These are phyloP conservation scores for Cutaneotrichosporon curvatum DNA, from an alignment of 1,284 basidiomycete genomes.

Conservation along the genomic window DNA sequence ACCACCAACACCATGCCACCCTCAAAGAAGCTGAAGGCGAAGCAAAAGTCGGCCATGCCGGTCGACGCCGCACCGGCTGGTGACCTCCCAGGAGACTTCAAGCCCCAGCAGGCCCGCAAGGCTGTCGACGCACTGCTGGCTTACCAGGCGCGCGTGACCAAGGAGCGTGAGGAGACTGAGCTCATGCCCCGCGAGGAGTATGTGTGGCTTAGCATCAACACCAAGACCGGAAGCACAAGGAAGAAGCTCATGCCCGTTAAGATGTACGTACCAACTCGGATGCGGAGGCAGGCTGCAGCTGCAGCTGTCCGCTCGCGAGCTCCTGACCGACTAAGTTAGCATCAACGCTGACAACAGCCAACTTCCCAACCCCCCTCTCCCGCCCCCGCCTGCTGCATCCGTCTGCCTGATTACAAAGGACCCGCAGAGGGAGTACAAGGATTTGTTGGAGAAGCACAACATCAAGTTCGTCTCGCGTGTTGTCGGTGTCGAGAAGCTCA, in stretches of 20 bases:
- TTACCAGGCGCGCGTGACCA: conserved; percentile 59
- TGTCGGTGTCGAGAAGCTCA: conserved; percentile 82
- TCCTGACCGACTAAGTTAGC: no score
- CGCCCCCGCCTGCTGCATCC: conserved; percentile 68
- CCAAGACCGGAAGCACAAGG: conserved; percentile 69
- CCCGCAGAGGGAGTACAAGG: conserved; percentile 93
- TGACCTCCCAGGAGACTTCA: conserved; percentile 48
- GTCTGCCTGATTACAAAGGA: conserved; percentile 92
- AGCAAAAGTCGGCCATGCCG: conserved; percentile 7
- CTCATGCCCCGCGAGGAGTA: conserved; percentile 74
- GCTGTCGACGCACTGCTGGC: conserved; percentile 69
- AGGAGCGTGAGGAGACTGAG: conserved; percentile 62
- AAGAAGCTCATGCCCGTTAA: conserved; percentile 71
- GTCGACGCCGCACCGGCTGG: conserved; percentile 17
- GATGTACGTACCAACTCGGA: conserved; percentile 58
- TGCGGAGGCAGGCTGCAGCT: no score
- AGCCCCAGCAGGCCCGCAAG: conserved; percentile 62
- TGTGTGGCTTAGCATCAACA: conserved; percentile 76
- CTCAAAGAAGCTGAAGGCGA: conserved; percentile 15
- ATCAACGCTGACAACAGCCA: conserved; percentile 53
- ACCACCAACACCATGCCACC: conserved; percentile 12
- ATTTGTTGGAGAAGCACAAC: conserved; percentile 64
- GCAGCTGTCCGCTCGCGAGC: no score
- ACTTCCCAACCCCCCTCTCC: conserved; percentile 61
- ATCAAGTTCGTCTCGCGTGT: conserved; percentile 87